Percentiles rank a stretch among this genome's conserved stretches.
Evolutionary conservation across 192 early-diverging fungal genomes (phyloP).

Genomic region (Umbelopsis ramanniana): DNA sequence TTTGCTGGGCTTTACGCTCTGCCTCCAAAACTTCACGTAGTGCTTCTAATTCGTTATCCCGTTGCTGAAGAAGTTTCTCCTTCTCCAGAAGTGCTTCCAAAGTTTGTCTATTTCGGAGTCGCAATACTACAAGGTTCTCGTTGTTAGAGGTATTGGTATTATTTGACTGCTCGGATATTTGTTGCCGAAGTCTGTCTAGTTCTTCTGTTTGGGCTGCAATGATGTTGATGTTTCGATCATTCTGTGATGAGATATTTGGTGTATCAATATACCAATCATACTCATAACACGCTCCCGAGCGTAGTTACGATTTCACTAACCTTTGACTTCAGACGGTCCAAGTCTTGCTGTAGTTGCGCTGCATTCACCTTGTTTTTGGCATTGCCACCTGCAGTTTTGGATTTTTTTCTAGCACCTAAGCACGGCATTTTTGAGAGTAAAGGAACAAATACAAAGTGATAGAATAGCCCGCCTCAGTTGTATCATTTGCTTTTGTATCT

Average conservation of each 20-base stretch:
- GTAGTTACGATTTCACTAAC: background rate
- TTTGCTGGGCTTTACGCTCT: constrained; percentile 5
- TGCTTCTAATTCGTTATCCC: constrained; percentile 6
- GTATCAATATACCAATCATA: background rate
- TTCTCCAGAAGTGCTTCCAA: constrained; percentile 6
- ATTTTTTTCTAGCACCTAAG: constrained; percentile 18
- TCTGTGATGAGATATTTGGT: background rate
- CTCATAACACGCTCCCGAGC: background rate
- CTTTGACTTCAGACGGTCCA: constrained; percentile 5
- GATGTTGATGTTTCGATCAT: constrained; percentile 7
- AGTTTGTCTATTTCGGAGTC: background rate
- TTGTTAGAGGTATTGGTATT: background rate
- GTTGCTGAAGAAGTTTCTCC: constrained; percentile 1
- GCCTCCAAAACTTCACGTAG: background rate
- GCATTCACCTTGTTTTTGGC: background rate
- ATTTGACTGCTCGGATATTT: constrained; percentile 5
- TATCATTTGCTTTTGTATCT: background rate
- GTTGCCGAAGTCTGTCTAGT: constrained; percentile 3
- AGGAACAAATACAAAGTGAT: constrained; percentile 2
- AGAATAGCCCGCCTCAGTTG: background rate
- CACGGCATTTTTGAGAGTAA: constrained; percentile 16
- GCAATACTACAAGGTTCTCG: background rate
- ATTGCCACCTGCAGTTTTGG: background rate
- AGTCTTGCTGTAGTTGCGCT: constrained; percentile 6
- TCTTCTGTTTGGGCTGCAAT: constrained; percentile 17